phyloP scores from a whole-genome alignment of 106 monocot genomes.

The Triglochin maritima region DNA sequence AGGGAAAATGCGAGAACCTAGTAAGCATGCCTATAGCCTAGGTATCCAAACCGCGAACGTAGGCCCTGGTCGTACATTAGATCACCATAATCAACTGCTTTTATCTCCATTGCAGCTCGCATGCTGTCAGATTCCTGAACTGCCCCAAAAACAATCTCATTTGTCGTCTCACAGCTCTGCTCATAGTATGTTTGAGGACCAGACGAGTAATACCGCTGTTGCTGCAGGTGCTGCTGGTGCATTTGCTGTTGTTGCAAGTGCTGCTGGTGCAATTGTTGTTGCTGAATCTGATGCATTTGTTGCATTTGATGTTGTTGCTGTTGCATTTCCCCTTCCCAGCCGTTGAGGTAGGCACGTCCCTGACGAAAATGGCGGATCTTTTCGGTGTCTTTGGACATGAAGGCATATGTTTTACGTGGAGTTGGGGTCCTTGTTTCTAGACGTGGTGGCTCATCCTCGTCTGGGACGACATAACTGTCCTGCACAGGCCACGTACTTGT shows the following conservation, averaged over 20 bases:
- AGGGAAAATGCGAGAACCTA: constrained; percentile 6
- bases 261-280: constrained; percentile 24
- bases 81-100: constrained; percentile 66
- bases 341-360: constrained; percentile 35
- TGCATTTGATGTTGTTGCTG: constrained; percentile 26
- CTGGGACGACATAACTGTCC: constrained; percentile 70
- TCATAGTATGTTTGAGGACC: constrained; percentile 85
- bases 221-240: constrained; percentile 53
- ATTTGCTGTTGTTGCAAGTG: constrained; percentile 26
- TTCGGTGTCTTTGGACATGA: constrained; percentile 78
- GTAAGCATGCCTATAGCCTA: constrained; percentile 33
- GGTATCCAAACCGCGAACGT: constrained; percentile 43
- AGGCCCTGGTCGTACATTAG: constrained; percentile 48
- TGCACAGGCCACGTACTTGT: constrained; percentile 49
- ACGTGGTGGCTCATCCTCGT: constrained; percentile 74
- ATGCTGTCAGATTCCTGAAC: constrained; percentile 63
- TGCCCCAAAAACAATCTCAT: constrained; percentile 95
- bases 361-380: constrained; percentile 77
- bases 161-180: constrained; percentile 69
- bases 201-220: constrained; percentile 60
- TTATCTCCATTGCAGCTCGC: constrained; percentile 54
- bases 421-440: constrained; percentile 61
- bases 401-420: constrained; percentile 78
- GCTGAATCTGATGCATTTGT: constrained; percentile 27
- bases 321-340: constrained; percentile 40